These are phyloP conservation scores for Blastobotrys raffinosifermentans DNA, from an alignment of 1,139 yeast species.

Conservation along the genomic window DNA sequence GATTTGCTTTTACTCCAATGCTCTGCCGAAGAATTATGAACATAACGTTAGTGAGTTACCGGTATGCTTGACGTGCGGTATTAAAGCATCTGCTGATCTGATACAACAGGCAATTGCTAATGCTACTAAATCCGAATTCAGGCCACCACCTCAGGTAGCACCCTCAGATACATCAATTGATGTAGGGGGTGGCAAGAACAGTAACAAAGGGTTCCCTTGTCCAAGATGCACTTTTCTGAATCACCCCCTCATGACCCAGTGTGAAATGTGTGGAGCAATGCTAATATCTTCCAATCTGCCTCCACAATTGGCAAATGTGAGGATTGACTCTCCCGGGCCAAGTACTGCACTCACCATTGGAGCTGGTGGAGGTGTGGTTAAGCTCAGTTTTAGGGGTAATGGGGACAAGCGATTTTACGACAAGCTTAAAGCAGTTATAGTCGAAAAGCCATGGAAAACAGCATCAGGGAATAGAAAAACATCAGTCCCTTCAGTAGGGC, in stretches of 20 bases:
- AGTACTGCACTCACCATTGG: slow-evolving; percentile 16
- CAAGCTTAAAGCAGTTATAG: slow-evolving; percentile 23
- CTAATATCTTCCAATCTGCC: slow-evolving; percentile 36
- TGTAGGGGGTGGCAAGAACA: not conserved
- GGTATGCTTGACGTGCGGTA: slow-evolving; percentile 73
- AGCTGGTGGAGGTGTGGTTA: slow-evolving; percentile 19
- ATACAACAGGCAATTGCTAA: slow-evolving; percentile 30
- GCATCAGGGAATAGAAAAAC: not conserved
- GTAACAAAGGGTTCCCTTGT: slow-evolving; percentile 46
- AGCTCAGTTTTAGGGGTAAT: slow-evolving; percentile 33
- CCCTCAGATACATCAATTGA: too few relatives aligned
- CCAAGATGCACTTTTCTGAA: slow-evolving; percentile 81
- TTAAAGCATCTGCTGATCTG: slow-evolving; percentile 40
- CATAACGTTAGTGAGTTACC: slow-evolving; percentile 41
- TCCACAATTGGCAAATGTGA: slow-evolving; percentile 20
- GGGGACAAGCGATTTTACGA: slow-evolving; percentile 32
- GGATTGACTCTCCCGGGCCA: slow-evolving; percentile 24
- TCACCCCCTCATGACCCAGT: slow-evolving; percentile 67
- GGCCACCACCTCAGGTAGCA: too few relatives aligned
- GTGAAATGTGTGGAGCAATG: slow-evolving; percentile 83
- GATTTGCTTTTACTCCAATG: slow-evolving; percentile 71
- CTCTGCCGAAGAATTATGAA: slow-evolving; percentile 36
- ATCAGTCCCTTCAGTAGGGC: slow-evolving; percentile 13
- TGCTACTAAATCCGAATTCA: too few relatives aligned
- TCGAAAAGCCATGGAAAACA: slow-evolving; percentile 21